phyloP scores from a whole-genome alignment of 371 early-diverging fungal species.

The Nematocida minor region DNA sequence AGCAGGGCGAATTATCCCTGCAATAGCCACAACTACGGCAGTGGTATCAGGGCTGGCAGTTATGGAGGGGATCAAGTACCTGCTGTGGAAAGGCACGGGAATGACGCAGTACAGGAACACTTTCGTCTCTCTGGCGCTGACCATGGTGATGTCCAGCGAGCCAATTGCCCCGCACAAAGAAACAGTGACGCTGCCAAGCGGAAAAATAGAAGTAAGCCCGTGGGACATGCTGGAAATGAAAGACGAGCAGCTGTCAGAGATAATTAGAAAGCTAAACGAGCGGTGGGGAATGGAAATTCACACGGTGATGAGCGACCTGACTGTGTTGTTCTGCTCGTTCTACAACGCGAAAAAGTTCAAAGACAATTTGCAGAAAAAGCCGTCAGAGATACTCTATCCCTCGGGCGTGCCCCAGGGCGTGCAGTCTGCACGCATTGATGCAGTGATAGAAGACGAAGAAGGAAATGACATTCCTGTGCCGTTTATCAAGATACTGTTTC shows the following conservation, averaged over 20 bases:
- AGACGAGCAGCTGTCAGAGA: conserved; percentile 78
- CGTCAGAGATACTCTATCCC: conserved; percentile 38
- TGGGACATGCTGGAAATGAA: conserved; percentile 91
- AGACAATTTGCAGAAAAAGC: conserved; percentile 14
- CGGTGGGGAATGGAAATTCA: conserved; percentile 78
- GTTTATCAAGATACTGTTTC: conserved; percentile 21
- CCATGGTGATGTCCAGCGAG: conserved; percentile 96
- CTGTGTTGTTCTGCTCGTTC: conserved; percentile 67
- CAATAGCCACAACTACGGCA: conserved; percentile 99
- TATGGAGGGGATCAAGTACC: conserved; percentile 70
- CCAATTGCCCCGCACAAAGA: conserved; percentile 75
- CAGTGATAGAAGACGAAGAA: conserved; percentile 36
- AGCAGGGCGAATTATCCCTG: conserved; percentile 99
- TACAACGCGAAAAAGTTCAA: conserved; percentile 40
- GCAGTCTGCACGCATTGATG: conserved; percentile 22
- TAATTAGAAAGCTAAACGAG: conserved; percentile 75
- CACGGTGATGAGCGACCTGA: conserved; percentile 83
- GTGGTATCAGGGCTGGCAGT: conserved; percentile 93
- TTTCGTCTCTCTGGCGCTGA: conserved; percentile 90
- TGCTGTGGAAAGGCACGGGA: conserved; percentile 20
- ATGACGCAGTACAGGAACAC: conserved; percentile 83
- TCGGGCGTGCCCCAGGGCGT: conserved; percentile 25
- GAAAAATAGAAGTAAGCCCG: conserved; percentile 74
- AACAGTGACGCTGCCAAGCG: conserved; percentile 68
- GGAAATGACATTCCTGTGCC: conserved; percentile 41